Evolutionary conservation across 106 monocot genomes (phyloP).

Genomic region (Dioscorea zingiberensis): DNA sequence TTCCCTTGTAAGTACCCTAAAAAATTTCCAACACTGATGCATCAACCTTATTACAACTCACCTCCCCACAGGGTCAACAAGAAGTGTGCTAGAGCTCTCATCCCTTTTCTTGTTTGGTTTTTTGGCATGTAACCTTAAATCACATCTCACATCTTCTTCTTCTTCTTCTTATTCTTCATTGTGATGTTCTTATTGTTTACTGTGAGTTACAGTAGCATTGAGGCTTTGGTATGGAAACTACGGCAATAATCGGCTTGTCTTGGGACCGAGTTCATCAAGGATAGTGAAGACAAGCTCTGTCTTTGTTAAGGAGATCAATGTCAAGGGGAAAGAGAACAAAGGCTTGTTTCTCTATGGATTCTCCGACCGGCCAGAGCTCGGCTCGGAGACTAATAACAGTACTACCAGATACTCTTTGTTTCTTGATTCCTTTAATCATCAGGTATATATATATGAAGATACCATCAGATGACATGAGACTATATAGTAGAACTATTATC

Average conservation of each 20-base stretch:
- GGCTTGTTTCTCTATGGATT: background rate
- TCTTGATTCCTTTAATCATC: background rate
- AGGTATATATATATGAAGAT: background rate
- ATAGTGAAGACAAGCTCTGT: background rate
- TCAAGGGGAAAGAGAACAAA: background rate
- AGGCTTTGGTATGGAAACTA: background rate
- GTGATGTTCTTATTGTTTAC: background rate
- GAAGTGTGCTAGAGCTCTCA: background rate
- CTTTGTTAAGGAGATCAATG: background rate
- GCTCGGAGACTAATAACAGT: background rate
- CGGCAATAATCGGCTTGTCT: background rate
- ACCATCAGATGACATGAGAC: no score
- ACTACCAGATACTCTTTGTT: background rate
- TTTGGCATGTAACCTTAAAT: background rate
- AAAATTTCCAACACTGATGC: no score
- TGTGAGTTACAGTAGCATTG: background rate
- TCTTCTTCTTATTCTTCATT: background rate
- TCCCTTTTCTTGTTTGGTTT: slow-evolving; percentile 1
- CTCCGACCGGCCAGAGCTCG: background rate
- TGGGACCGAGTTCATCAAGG: background rate
- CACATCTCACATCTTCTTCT: background rate
- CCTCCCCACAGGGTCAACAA: background rate
- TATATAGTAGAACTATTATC: no score
- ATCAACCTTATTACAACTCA: no score
- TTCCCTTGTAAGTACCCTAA: no score